Percentiles rank a stretch among this genome's conserved stretches.
Conservation (phyloP, 352 stramenopile species). For the Phytophthora fragariae region DNA sequence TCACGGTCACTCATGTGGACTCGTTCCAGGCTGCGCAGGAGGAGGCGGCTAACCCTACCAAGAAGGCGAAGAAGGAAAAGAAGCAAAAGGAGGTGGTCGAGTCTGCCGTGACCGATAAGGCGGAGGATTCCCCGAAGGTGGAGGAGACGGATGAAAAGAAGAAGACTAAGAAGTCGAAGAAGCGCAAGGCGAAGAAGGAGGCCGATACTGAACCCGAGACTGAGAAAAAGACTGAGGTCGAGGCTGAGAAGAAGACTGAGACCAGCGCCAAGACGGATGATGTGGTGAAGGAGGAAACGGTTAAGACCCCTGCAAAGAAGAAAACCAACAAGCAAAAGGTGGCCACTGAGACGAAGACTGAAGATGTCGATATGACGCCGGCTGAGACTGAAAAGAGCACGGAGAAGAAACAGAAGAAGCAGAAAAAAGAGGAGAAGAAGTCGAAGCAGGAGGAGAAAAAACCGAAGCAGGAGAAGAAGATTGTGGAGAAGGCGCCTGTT, state of each 20-base stretch:
- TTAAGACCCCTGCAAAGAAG: slow-evolving; percentile 37
- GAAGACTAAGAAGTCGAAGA: slow-evolving; percentile 66
- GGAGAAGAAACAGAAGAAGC: slow-evolving; percentile 27
- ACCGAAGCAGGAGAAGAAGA: slow-evolving; percentile 26
- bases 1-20: slow-evolving; percentile 72
- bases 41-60: slow-evolving; percentile 42
- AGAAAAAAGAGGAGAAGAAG: slow-evolving; percentile 28
- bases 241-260: slow-evolving; percentile 43
- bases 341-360: slow-evolving; percentile 26
- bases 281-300: slow-evolving; percentile 20
- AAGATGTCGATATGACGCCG: slow-evolving; percentile 29
- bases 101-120: slow-evolving; percentile 17
- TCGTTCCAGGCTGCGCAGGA: slow-evolving; percentile 70
- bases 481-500: slow-evolving; percentile 28
- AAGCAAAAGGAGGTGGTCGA: slow-evolving; percentile 63
- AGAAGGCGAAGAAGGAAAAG: slow-evolving; percentile 37
- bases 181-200: slow-evolving; percentile 46
- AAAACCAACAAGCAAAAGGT: slow-evolving; percentile 51
- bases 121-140: slow-evolving; percentile 16
- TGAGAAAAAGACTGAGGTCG: slow-evolving; percentile 41
- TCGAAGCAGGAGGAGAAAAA: slow-evolving; percentile 20
- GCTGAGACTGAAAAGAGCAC: slow-evolving; percentile 37
- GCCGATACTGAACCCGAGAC: slow-evolving; percentile 24
- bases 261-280: slow-evolving; percentile 41
- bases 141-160: slow-evolving; percentile 33